These are phyloP conservation scores for Marasmius sp. DNA, from an alignment of 1,284 basidiomycete species.

Conservation along the genomic window DNA sequence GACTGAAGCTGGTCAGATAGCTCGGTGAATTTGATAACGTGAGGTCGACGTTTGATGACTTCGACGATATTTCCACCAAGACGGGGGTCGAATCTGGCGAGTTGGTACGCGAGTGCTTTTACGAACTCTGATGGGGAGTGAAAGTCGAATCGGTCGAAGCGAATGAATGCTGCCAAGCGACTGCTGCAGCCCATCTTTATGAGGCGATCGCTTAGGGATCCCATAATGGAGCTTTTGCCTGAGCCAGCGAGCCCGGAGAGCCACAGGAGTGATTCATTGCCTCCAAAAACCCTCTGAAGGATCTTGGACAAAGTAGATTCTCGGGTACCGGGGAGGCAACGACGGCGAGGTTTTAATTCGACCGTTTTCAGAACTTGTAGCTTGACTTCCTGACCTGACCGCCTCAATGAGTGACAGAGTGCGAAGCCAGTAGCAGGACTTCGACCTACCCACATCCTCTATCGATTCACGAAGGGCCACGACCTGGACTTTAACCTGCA, in stretches of 20 bases:
- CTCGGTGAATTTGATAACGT: neutral
- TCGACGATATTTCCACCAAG: neutral
- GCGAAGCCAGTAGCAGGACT: too few relatives aligned
- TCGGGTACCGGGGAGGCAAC: neutral
- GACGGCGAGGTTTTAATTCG: neutral
- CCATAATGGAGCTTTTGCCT: slow-evolving; percentile 11
- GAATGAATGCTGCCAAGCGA: slow-evolving; percentile 8
- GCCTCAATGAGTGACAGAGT: too few relatives aligned
- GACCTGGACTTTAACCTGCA: neutral
- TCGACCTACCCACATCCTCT: neutral
- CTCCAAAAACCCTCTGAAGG: neutral
- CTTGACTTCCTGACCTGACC: neutral
- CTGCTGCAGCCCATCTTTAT: neutral
- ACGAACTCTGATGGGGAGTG: neutral
- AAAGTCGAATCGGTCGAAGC: slow-evolving; percentile 5
- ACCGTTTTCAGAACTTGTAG: neutral
- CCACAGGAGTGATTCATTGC: slow-evolving; percentile 3
- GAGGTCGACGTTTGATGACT: neutral
- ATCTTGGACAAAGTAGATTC: neutral
- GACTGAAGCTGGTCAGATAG: neutral
- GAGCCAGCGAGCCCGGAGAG: slow-evolving; percentile 5
- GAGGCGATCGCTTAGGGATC: neutral
- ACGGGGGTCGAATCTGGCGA: slow-evolving; percentile 1
- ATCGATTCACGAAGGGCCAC: neutral
- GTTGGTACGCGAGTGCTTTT: neutral